Evolutionary conservation across 2,329 filamentous ascomycete genomes (phyloP), one percentile per base, ranked within the genome.

Genomic region (Coniosporium uncinatum): DNA sequence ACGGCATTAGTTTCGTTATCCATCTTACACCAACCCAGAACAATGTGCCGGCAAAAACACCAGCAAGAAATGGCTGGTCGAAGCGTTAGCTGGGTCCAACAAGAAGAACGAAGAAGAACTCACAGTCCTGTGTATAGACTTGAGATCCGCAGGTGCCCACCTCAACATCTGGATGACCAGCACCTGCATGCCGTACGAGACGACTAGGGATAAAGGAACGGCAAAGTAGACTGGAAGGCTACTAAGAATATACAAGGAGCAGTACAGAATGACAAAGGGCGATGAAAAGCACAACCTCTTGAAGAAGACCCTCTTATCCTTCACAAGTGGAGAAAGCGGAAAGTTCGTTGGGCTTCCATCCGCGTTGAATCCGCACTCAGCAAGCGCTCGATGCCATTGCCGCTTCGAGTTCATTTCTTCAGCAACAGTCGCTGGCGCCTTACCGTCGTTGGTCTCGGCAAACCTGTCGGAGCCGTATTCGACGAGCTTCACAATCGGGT

Each of bases 391-490:
- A 50, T 85, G 83, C 88, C 90, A 97, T 39, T 88, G 81, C 19
- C 78, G 74, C 37, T 78, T 73, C 0, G 89, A 94, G 58, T 93
- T 94, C 73, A 98, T 90, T 61, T 97, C 93, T 51, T 81, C 76
- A 2, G 93, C 91, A 6, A 90, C 94, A 40, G 83, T 77, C 1
- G 83, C 78, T 1, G 93, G 93, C 5, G 89, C 93, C 73, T 98
- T 97, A 47, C 91, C 91, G 36, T 88, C 86, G 41, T 81, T 76
- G 21, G 90, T 96, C 66, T 89, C 85, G 29, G 86, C 88, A 58
- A 95, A 97, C 36, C 93, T 79, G 64, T 98, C 93, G 20, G 90
- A 83, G 36, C 93, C 94, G 61, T 96, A 96, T 68, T 98, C 93
- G 51, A 98, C 78, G 35, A 98, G 73, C 65, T 96, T 97, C 58